Conservation (phyloP, 2,329 filamentous ascomycete species). For the Ophiostoma sp. region DNA sequence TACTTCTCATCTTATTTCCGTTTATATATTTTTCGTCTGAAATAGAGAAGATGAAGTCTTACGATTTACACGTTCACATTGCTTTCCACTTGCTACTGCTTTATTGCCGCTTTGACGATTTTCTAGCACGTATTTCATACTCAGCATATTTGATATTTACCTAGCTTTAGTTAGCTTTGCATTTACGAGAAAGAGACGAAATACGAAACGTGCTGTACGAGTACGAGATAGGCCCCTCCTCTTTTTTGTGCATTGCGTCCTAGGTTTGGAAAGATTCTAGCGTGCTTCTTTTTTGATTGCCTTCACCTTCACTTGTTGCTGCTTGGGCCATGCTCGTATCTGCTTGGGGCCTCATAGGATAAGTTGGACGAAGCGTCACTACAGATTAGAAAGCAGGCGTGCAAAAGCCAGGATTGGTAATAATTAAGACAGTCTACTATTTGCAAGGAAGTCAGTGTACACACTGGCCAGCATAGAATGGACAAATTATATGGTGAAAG, state of each 20-base stretch:
- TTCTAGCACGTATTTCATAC: neutral
- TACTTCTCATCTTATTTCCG: neutral
- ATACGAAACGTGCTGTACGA: neutral
- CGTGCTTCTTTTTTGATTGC: neutral
- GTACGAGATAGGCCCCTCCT: neutral
- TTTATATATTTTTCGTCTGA: neutral
- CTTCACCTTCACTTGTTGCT: neutral
- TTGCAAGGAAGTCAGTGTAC: neutral
- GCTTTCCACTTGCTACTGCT: neutral
- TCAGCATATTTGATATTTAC: neutral
- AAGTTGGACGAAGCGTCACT: neutral
- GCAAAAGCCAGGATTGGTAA: neutral
- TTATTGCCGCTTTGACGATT: neutral
- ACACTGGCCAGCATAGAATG: neutral
- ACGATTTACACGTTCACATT: neutral
- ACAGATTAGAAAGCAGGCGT: neutral
- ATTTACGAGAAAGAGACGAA: neutral
- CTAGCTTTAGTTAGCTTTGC: neutral
- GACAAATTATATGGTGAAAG: neutral
- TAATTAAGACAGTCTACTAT: neutral
- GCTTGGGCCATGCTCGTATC: neutral
- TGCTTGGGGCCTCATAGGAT: neutral
- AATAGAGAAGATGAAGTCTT: conserved; percentile 9
- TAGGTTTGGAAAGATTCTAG: neutral
- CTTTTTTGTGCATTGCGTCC: neutral